Conservation (phyloP, 345 rosid genomes). For the Eucalyptus victrix region DNA sequence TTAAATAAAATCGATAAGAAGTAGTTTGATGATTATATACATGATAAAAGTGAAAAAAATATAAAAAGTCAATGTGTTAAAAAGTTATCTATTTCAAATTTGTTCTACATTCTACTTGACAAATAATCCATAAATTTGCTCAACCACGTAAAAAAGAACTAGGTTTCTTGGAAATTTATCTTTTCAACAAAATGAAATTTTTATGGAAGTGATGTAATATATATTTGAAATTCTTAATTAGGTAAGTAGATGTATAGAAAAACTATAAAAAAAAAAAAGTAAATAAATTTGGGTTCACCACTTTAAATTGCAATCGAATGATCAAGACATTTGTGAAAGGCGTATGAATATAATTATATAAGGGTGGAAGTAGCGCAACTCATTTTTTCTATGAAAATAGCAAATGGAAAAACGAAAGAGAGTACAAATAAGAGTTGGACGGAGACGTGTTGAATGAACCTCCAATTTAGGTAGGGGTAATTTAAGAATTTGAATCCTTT, state of each 20-base stretch:
- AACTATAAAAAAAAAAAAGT: not conserved
- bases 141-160: not conserved
- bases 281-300: not conserved
- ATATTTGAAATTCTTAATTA: not conserved
- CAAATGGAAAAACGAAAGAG: not conserved
- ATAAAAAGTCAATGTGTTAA: too few species aligned
- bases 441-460: not conserved
- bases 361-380: not conserved
- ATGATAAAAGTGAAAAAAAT: not conserved
- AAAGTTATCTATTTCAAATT: not conserved
- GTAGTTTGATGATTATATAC: too few species aligned
- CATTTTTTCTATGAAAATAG: not conserved
- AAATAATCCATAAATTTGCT: not conserved
- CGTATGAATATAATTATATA: too few species aligned
- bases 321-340: too few species aligned
- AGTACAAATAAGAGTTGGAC: not conserved
- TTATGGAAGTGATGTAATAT: not conserved
- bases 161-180: not conserved
- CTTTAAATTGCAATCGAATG: too few species aligned
- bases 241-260: not conserved
- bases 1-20: too few species aligned
- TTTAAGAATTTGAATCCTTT: not conserved
- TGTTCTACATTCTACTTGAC: not conserved
- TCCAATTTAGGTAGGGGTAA: not conserved
- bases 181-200: too few species aligned